Conservation (phyloP, 2,329 filamentous ascomycete species). For the Neofusicoccum sp. region DNA sequence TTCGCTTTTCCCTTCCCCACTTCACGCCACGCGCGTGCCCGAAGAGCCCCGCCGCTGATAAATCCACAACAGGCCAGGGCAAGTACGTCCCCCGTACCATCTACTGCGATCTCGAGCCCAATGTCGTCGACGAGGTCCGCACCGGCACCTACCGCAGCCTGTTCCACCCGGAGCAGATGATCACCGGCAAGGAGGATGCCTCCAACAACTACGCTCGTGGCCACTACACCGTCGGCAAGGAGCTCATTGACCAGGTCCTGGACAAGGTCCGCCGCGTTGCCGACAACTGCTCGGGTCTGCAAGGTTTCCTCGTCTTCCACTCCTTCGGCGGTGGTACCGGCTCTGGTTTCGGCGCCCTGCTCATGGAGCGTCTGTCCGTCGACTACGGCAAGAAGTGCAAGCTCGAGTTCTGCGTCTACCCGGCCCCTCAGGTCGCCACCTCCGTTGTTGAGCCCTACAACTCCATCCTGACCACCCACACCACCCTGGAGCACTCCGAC, state of each 20-base stretch:
- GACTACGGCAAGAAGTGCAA: conserved; percentile 77
- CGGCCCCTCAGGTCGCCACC: conserved; percentile 66
- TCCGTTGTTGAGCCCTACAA: conserved; percentile 74
- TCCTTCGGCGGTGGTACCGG: conserved; percentile 72
- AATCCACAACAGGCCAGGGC: conserved; percentile 38
- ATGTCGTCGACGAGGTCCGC: conserved; percentile 70
- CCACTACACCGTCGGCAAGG: conserved; percentile 75
- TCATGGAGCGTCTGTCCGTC: conserved; percentile 69
- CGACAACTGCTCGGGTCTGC: conserved; percentile 70
- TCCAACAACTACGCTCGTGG: conserved; percentile 76
- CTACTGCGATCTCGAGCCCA: conserved; percentile 71
- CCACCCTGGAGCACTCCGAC: conserved; percentile 75
- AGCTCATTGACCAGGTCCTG: conserved; percentile 69
- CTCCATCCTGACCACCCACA: conserved; percentile 70
- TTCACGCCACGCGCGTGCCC: background rate
- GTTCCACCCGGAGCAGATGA: conserved; percentile 70
- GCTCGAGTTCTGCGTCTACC: conserved; percentile 72
- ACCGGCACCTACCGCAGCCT: conserved; percentile 66
- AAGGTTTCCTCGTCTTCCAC: conserved; percentile 73
- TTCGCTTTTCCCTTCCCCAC: conserved; percentile 29
- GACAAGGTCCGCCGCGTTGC: conserved; percentile 68
- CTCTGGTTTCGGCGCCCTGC: conserved; percentile 69
- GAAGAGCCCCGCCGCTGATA: conserved; percentile 9
- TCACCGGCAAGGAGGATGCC: conserved; percentile 74
- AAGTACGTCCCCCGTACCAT: conserved; percentile 72